phyloP scores from a whole-genome alignment of 768 basidiomycete species.

The Amanita molliuscula region DNA sequence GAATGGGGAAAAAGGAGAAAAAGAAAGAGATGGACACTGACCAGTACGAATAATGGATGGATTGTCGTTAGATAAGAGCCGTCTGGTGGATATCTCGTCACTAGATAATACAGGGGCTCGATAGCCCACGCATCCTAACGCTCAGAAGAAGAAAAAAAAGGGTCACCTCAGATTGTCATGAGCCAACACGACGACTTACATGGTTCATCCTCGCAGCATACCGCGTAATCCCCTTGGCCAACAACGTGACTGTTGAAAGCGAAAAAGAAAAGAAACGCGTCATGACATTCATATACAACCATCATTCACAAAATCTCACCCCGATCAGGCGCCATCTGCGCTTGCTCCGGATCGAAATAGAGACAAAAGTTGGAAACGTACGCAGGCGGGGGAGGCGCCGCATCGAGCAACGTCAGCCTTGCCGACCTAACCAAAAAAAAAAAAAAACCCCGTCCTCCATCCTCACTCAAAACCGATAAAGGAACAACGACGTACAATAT shows the following conservation, averaged over 20 bases:
- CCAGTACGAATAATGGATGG: conserved; percentile 29
- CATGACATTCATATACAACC: neutral
- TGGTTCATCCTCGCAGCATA: conserved; percentile 37
- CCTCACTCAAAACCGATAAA: neutral
- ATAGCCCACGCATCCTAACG: conserved; percentile 35
- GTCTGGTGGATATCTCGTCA: conserved; percentile 51
- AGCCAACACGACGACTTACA: conserved; percentile 25
- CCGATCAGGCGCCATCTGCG: conserved; percentile 59
- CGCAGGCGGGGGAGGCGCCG: conserved; percentile 29
- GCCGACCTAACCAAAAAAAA: conserved; percentile 52
- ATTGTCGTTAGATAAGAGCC: conserved; percentile 54
- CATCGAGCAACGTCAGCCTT: conserved; percentile 32
- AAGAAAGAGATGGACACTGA: neutral
- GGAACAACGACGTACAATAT: conserved; percentile 49
- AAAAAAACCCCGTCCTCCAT: neutral
- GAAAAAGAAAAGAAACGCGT: neutral
- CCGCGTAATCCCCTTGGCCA: conserved; percentile 55
- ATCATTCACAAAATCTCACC: conserved; percentile 23
- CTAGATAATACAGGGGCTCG: conserved; percentile 45
- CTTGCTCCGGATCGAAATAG: conserved; percentile 51
- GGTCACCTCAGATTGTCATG: neutral
- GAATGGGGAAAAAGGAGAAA: neutral
- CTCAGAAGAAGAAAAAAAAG: neutral
- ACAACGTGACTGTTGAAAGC: conserved; percentile 38
- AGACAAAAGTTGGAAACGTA: conserved; percentile 50